These are phyloP conservation scores for Exidia glandulosa DNA, from an alignment of 768 basidiomycete species.

Conservation along the genomic window DNA sequence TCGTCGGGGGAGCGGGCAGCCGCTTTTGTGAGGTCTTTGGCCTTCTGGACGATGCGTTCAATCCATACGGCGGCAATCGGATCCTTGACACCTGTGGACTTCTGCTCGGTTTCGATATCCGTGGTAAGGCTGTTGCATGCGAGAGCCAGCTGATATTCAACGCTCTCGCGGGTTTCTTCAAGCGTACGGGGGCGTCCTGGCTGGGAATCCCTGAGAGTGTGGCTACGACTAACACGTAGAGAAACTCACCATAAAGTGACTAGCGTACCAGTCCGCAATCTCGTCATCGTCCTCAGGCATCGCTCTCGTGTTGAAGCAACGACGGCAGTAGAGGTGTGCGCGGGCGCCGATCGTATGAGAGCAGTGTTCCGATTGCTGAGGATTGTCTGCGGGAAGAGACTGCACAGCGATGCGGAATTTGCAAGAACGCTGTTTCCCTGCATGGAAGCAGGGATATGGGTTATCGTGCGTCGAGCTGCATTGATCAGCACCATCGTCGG, in stretches of 20 bases:
- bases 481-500: neutral
- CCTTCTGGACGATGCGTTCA: constrained; percentile 7
- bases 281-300: neutral
- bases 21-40: neutral
- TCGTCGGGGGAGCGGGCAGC: neutral
- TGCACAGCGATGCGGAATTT: constrained; percentile 2
- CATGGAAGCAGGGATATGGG: constrained; percentile 3
- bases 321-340: constrained; percentile 7
- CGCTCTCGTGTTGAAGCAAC: constrained; percentile 18
- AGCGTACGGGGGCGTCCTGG: neutral
- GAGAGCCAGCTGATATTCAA: neutral
- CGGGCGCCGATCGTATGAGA: constrained; percentile 9
- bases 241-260: constrained; percentile 15
- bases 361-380: constrained; percentile 11
- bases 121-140: neutral
- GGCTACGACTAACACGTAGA: too few species aligned
- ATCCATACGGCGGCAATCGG: constrained; percentile 29
- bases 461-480: constrained; percentile 3
- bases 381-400: constrained; percentile 10
- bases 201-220: too few species aligned
- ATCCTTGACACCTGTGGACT: constrained; percentile 21
- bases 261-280: constrained; percentile 17
- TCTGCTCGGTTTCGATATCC: constrained; percentile 8
- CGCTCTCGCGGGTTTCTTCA: neutral
- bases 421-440: neutral